Conservation (phyloP, 2,329 filamentous ascomycete species). For the Epicoccum nigrum region DNA sequence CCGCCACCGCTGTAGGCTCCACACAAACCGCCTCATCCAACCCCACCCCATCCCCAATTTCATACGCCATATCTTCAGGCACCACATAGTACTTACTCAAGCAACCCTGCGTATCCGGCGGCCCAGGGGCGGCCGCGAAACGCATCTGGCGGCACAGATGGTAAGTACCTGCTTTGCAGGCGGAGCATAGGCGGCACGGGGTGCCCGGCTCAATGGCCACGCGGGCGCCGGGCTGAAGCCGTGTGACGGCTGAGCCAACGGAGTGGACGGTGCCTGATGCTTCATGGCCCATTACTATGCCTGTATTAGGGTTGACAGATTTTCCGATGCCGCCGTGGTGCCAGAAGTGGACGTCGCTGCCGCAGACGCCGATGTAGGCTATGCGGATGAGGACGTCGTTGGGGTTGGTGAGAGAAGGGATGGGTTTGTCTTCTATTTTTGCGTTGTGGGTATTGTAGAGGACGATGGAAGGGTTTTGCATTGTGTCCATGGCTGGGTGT, state of each 20-base stretch:
- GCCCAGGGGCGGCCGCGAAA: slow-evolving; percentile 88
- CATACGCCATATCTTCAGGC: slow-evolving; percentile 89
- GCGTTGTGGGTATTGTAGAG: slow-evolving; percentile 50
- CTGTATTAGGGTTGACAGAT: slow-evolving; percentile 75
- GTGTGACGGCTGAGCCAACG: slow-evolving; percentile 75
- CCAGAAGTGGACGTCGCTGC: slow-evolving; percentile 82
- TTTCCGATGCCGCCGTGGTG: slow-evolving; percentile 90
- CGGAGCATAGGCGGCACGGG: slow-evolving; percentile 85
- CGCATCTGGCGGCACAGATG: slow-evolving; percentile 85
- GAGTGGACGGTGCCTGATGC: slow-evolving; percentile 82
- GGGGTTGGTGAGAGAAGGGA: slow-evolving; percentile 45
- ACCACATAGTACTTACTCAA: slow-evolving; percentile 89
- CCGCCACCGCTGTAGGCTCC: slow-evolving; percentile 84
- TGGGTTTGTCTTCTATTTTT: slow-evolving; percentile 47
- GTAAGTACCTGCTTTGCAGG: slow-evolving; percentile 87
- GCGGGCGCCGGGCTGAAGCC: slow-evolving; percentile 80
- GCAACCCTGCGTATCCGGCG: slow-evolving; percentile 68
- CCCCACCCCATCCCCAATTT: slow-evolving; percentile 79
- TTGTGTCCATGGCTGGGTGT: no score
- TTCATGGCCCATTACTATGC: slow-evolving; percentile 91
- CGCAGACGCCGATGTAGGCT: slow-evolving; percentile 54
- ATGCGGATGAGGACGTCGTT: slow-evolving; percentile 54
- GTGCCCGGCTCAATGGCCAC: slow-evolving; percentile 93
- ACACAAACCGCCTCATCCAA: slow-evolving; percentile 88
- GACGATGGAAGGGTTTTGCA: slow-evolving; percentile 52